phyloP scores from a whole-genome alignment of 2,329 filamentous ascomycete genomes.

The Thelonectria blattea region DNA sequence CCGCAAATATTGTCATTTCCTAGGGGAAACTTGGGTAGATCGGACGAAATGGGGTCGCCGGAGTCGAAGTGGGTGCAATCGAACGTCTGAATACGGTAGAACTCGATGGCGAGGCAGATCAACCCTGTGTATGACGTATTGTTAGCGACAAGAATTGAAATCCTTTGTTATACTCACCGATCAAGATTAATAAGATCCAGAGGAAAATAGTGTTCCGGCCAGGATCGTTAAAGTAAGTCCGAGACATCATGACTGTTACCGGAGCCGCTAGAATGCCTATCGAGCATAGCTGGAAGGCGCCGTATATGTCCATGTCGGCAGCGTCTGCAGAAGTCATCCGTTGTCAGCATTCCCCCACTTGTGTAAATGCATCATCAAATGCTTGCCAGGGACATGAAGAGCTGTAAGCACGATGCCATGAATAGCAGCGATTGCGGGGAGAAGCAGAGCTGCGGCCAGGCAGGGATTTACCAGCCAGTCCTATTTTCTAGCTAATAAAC shows the following conservation, averaged over 20 bases:
- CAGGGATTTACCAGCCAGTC: slow-evolving; percentile 69
- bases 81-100: slow-evolving; percentile 59
- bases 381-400: slow-evolving; percentile 63
- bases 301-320: slow-evolving; percentile 72
- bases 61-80: slow-evolving; percentile 50
- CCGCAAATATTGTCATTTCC: slow-evolving; percentile 49
- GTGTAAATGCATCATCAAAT: background rate
- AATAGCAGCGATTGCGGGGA: slow-evolving; percentile 68
- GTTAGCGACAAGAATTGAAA: background rate
- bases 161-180: slow-evolving; percentile 49
- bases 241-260: slow-evolving; percentile 64
- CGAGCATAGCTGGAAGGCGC: slow-evolving; percentile 70
- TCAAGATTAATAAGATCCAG: slow-evolving; percentile 67
- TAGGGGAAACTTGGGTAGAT: slow-evolving; percentile 52
- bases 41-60: slow-evolving; percentile 44
- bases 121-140: slow-evolving; percentile 49
- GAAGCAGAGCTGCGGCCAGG: slow-evolving; percentile 65
- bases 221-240: slow-evolving; percentile 68
- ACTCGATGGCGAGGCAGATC: slow-evolving; percentile 67
- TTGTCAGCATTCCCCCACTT: background rate
- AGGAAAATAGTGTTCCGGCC: slow-evolving; percentile 71
- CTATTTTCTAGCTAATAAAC: slow-evolving; percentile 65
- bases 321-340: slow-evolving; percentile 51
- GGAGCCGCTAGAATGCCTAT: slow-evolving; percentile 70
- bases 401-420: slow-evolving; percentile 67